Percentiles rank a stretch among this genome's conserved stretches.
Conservation (phyloP, 2,329 filamentous ascomycete species). For the Cordyceps cateniannulata region DNA sequence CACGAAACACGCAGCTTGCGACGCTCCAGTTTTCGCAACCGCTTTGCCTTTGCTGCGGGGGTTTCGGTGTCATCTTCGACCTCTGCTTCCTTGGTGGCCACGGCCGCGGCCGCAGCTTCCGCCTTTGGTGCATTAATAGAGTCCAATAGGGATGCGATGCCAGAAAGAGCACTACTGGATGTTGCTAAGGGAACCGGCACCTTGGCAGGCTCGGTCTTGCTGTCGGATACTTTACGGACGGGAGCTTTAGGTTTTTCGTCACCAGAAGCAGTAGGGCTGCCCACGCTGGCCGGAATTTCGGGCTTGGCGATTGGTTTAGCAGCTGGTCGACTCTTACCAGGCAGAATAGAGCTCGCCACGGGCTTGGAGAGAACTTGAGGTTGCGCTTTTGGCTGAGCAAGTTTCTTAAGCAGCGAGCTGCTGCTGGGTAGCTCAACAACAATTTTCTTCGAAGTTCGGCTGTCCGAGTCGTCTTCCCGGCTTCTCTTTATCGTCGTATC, state of each 20-base stretch:
- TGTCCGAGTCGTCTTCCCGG: constrained; percentile 35
- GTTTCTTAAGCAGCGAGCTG: constrained; percentile 33
- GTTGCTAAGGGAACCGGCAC: constrained; percentile 20
- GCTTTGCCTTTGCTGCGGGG: constrained; percentile 58
- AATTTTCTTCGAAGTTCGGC: constrained; percentile 36
- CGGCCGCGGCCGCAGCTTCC: constrained; percentile 31
- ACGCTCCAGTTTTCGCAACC: constrained; percentile 65
- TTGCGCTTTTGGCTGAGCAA: constrained; percentile 30
- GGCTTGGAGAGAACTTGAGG: constrained; percentile 24
- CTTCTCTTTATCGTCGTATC: constrained; percentile 28
- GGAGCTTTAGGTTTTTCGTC: constrained; percentile 26
- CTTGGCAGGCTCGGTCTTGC: constrained; percentile 21
- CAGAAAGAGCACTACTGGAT: constrained; percentile 36
- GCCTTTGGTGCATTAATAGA: constrained; percentile 39
- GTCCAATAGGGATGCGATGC: constrained; percentile 49
- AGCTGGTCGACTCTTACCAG: constrained; percentile 41
- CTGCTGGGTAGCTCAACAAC: constrained; percentile 31
- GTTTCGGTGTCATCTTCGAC: constrained; percentile 54
- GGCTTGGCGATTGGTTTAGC: constrained; percentile 36
- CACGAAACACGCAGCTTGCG: constrained; percentile 65
- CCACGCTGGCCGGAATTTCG: constrained; percentile 20
- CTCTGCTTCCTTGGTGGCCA: constrained; percentile 40
- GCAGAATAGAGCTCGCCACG: constrained; percentile 25
- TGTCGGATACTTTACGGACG: constrained; percentile 4
- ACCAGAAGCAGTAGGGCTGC: constrained; percentile 20